Evolutionary conservation across 2,329 filamentous ascomycete genomes (phyloP).

Genomic region (Cercospora citrullina): DNA sequence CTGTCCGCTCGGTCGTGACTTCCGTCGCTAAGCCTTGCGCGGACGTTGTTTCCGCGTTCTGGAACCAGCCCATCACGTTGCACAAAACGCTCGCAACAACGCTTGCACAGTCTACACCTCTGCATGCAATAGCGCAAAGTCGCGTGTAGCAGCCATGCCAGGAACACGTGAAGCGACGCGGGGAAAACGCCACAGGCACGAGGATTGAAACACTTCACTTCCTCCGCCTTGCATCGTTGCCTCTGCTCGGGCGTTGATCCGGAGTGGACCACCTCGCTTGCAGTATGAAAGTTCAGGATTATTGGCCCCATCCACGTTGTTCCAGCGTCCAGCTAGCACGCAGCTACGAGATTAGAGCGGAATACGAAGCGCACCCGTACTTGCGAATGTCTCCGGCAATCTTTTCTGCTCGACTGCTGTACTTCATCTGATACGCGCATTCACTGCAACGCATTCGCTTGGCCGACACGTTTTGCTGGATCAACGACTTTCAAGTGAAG

Average conservation of each 20-base stretch:
- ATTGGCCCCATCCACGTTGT: background rate
- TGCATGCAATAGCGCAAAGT: background rate
- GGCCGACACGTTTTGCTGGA: background rate
- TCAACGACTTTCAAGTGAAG: background rate
- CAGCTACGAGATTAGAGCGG: background rate
- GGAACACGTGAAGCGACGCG: background rate
- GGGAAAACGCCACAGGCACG: background rate
- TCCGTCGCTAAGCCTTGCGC: background rate
- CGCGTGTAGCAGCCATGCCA: background rate
- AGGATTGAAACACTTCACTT: background rate
- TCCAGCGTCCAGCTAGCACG: background rate
- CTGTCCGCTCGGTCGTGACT: background rate
- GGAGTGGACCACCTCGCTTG: slow-evolving; percentile 2
- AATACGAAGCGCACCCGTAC: background rate
- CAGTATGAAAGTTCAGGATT: background rate
- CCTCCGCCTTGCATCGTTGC: background rate
- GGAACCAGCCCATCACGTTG: background rate
- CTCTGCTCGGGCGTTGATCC: background rate
- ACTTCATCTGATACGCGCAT: background rate
- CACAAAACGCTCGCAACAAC: background rate
- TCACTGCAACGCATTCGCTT: background rate
- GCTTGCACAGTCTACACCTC: background rate
- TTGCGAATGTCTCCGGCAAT: background rate
- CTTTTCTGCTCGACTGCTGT: background rate
- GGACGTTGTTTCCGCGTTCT: background rate